Evolutionary conservation across 768 basidiomycete species (phyloP).

Genomic region (Neoboletus magnificus): DNA sequence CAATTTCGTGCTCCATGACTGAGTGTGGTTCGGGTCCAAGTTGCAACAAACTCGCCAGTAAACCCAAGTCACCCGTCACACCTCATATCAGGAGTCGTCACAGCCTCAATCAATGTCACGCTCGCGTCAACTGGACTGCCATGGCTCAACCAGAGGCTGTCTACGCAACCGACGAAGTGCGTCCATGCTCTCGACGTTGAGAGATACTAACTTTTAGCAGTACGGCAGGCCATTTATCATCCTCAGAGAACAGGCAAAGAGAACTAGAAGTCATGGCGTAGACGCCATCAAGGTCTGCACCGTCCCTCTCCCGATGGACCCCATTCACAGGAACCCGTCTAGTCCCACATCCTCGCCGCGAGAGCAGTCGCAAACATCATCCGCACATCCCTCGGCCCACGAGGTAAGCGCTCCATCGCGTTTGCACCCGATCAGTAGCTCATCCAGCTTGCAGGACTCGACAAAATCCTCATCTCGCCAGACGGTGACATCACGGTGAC

Average conservation of each 20-base stretch:
- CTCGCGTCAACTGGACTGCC: conserved; percentile 1
- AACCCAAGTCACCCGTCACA: conserved; percentile 29
- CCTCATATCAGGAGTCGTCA: conserved; percentile 24
- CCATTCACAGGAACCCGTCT: conserved; percentile 9
- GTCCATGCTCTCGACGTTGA: background rate
- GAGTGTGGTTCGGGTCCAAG: conserved; percentile 16
- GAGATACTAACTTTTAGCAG: conserved; percentile 37
- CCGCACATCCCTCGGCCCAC: conserved; percentile 90
- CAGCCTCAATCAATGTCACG: conserved; percentile 27
- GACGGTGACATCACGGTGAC: conserved; percentile 99
- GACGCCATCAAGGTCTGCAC: conserved; percentile 88
- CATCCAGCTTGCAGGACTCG: conserved; percentile 59
- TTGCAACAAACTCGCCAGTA: conserved; percentile 20
- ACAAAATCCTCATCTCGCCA: conserved; percentile 92
- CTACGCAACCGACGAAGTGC: conserved; percentile 84
- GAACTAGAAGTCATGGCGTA: conserved; percentile 86
- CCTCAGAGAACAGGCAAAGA: conserved; percentile 87
- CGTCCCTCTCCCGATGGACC: background rate
- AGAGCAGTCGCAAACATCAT: conserved; percentile 92
- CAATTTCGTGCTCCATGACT: conserved; percentile 70
- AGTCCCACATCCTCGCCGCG: conserved; percentile 96
- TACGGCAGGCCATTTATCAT: conserved; percentile 98
- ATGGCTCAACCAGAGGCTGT: conserved; percentile 59
- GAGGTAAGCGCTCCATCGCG: conserved; percentile 53
- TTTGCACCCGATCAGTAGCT: conserved; percentile 9